Base-by-base conservation (phyloP, 75 land plant genomes). In the Azolla pinnata region DNA sequence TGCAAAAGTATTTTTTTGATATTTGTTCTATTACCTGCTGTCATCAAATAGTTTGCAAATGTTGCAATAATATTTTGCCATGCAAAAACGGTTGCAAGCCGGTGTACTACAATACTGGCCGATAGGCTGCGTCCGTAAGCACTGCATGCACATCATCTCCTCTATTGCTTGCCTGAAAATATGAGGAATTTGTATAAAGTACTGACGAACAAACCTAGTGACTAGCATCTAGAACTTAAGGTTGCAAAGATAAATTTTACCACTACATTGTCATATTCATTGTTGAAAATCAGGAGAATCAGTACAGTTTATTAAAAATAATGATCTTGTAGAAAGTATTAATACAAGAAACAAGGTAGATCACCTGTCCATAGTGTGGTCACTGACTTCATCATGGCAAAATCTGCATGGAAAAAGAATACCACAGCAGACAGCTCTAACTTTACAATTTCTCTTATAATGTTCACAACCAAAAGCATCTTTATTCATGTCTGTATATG, bases 81-180 rank as follows among this genome's bases (percentile, higher is more conserved):
- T 88, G 27, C 58, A 63, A 17, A 85, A 34, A 33, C 77, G 81
- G 62, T 59, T 33, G 46, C 95, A 88, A n/a, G 85, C 73, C 33
- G 81, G 81, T 16, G 83, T 88, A 20, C 49, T 55, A 62, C 95
- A 88, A 31, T 48, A 31, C 33, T 83, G 69, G 16, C 83, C 83
- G 53, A 85, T 44, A 31, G 95, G 73, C 51, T 88, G 95, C 31
- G 85, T 48, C 44, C 75, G 62, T 35, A 88, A 52, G 67, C 95
- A 88, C 1, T 61, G 44, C 90, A 85, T 88, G 59, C 95, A 88
- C 95, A 88, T 85, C 95, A 88, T 88, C 60, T 88, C 90, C 25
- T 57, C 42, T 27, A 86, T 82, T 63, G 79, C 81, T 68, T 82
- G 83, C 75, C 95, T 88, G 79, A 8, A 77, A n/a, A n/a, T n/a